Conservation (phyloP, 2,329 filamentous ascomycete genomes). For the Cercospora nicotianae region DNA sequence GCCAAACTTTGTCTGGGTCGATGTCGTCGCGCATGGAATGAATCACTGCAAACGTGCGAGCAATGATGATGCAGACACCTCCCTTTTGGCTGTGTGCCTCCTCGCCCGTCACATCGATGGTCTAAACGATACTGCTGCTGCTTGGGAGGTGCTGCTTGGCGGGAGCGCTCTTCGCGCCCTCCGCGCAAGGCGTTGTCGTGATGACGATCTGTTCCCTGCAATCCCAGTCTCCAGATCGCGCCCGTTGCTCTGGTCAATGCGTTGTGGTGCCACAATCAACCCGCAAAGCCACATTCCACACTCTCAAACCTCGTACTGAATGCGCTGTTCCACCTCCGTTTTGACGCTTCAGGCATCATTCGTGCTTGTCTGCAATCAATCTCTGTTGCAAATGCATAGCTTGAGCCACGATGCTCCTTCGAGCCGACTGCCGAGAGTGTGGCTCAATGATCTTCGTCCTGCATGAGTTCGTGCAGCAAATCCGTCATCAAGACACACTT, state of each 20-base stretch:
- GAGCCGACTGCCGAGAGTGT: background rate
- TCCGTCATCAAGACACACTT: background rate
- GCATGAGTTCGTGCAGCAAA: background rate
- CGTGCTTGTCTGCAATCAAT: background rate
- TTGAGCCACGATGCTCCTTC: constrained; percentile 7
- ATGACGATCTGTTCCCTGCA: background rate
- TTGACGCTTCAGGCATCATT: background rate
- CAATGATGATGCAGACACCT: constrained; percentile 2
- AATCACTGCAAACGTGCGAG: constrained; percentile 1
- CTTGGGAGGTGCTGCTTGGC: background rate
- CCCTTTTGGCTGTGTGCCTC: background rate
- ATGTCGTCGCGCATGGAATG: background rate
- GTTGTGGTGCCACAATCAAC: background rate
- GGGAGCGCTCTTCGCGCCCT: background rate
- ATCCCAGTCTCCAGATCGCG: constrained; percentile 29
- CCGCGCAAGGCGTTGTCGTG: constrained; percentile 1
- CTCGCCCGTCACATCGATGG: constrained; percentile 22
- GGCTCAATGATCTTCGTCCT: background rate
- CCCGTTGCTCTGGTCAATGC: constrained; percentile 44
- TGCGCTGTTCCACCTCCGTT: background rate
- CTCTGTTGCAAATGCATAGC: background rate
- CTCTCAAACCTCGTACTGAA: background rate
- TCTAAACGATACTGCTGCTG: constrained; percentile 31
- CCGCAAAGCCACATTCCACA: constrained; percentile 3
- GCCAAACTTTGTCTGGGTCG: constrained; percentile 1